phyloP scores from a whole-genome alignment of 1,284 basidiomycete genomes.

The Moniliophthora roreri region DNA sequence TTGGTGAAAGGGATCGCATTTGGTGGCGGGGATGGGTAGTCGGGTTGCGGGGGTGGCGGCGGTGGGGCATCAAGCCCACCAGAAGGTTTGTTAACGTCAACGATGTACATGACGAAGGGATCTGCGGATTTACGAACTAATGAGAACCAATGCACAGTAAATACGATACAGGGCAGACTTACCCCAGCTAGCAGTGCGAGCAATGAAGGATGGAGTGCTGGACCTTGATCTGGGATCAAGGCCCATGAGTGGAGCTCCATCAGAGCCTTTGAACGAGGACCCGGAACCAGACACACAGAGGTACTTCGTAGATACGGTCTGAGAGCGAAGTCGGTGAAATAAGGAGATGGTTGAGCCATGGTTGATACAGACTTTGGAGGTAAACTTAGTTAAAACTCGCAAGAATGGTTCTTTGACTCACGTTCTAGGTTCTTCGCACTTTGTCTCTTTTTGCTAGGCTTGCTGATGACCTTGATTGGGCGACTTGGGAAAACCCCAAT shows the following conservation, averaged over 20 bases:
- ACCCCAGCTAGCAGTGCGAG: conserved; percentile 85
- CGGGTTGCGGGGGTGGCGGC: conserved; percentile 75
- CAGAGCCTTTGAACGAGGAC: conserved; percentile 87
- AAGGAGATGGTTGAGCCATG: conserved; percentile 95
- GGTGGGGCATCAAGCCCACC: conserved; percentile 74
- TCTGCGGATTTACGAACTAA: conserved; percentile 44
- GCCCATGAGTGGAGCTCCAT: conserved; percentile 82
- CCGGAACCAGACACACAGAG: conserved; percentile 92
- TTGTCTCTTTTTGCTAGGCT: conserved; percentile 95
- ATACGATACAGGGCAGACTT: conserved; percentile 27
- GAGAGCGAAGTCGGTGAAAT: conserved; percentile 92
- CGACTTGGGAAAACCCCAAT: conserved; percentile 87
- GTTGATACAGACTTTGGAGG: conserved; percentile 79
- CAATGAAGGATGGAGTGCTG: conserved; percentile 81
- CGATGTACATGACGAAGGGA: conserved; percentile 95
- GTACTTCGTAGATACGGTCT: conserved; percentile 94
- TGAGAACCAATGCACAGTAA: conserved; percentile 14
- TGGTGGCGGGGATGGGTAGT: conserved; percentile 86
- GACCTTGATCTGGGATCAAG: conserved; percentile 72
- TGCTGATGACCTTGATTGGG: conserved; percentile 96
- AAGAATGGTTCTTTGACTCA: conserved; percentile 44
- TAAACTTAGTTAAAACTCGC: conserved; percentile 17
- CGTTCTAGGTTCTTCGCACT: conserved; percentile 91
- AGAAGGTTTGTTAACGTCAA: conserved; percentile 80
- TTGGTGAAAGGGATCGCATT: conserved; percentile 84